Percentiles rank a stretch among this genome's conserved stretches.
Conservation (phyloP, 441 rosid species). For the Gossypium schwendimanii region DNA sequence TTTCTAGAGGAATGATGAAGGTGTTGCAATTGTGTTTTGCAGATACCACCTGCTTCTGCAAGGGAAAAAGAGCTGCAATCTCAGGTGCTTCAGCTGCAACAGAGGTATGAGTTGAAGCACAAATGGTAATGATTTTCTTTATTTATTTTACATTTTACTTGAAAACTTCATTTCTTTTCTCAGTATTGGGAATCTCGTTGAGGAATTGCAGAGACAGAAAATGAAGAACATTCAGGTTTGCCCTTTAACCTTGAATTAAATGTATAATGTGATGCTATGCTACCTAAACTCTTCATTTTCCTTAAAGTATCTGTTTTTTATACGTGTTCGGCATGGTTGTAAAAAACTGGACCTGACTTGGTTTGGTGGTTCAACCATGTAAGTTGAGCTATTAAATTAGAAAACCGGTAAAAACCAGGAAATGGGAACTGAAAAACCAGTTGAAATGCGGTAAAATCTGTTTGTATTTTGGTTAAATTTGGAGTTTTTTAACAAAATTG, state of each 20-base stretch:
- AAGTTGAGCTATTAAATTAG: too few species aligned
- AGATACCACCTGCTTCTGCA: slow-evolving; percentile 47
- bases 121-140: slow-evolving; percentile 1
- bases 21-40: slow-evolving; percentile 20
- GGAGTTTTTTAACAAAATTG: too few species aligned
- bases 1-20: not conserved
- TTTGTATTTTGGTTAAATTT: too few species aligned
- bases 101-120: slow-evolving; percentile 42
- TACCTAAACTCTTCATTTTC: not conserved
- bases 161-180: slow-evolving; percentile 19
- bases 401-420: too few species aligned
- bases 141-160: slow-evolving; percentile 9
- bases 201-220: slow-evolving; percentile 72
- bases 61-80: slow-evolving; percentile 73
- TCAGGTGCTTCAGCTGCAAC: slow-evolving; percentile 62
- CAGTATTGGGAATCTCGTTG: slow-evolving; percentile 55
- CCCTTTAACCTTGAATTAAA: slow-evolving; percentile 11
- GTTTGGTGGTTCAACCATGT: too few species aligned
- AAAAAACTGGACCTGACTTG: too few species aligned
- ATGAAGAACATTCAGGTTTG: slow-evolving; percentile 67
- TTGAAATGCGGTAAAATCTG: too few species aligned
- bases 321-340: not conserved
- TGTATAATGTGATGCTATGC: too few species aligned
- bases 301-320: not conserved
- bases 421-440: too few species aligned